Evolutionary conservation across 768 basidiomycete species (phyloP).

Genomic region (Amanita muscaria): DNA sequence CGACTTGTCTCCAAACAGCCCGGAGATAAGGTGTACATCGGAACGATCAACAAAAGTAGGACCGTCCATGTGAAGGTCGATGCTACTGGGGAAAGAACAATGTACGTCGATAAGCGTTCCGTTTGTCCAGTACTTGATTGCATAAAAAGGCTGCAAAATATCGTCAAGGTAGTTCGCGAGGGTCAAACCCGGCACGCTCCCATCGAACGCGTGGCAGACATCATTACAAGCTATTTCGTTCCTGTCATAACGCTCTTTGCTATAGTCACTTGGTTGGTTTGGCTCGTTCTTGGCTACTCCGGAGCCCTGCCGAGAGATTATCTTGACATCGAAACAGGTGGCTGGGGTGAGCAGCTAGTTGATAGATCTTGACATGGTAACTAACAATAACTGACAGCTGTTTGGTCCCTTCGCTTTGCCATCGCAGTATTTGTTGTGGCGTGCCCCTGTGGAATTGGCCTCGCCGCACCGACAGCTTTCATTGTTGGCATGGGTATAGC

Average conservation of each 20-base stretch:
- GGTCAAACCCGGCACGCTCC: slow-evolving; percentile 68
- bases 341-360: slow-evolving; percentile 46
- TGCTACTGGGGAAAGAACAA: slow-evolving; percentile 56
- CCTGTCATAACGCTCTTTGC: slow-evolving; percentile 70
- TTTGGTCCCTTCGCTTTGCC: slow-evolving; percentile 76
- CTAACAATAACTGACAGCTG: slow-evolving; percentile 27
- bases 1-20: slow-evolving; percentile 45
- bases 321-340: slow-evolving; percentile 44
- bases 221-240: slow-evolving; percentile 71
- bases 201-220: slow-evolving; percentile 72
- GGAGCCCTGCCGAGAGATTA: slow-evolving; percentile 46
- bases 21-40: slow-evolving; percentile 65
- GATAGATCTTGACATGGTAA: not conserved
- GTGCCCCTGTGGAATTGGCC: slow-evolving; percentile 80
- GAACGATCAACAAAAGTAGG: slow-evolving; percentile 63
- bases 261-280: slow-evolving; percentile 62
- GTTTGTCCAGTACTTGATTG: not conserved
- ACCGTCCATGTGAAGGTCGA: slow-evolving; percentile 56
- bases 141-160: slow-evolving; percentile 55
- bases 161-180: slow-evolving; percentile 69
- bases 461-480: slow-evolving; percentile 81
- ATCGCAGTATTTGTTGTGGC: slow-evolving; percentile 80
- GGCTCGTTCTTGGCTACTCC: slow-evolving; percentile 57
- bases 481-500: slow-evolving; percentile 78
- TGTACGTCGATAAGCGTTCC: slow-evolving; percentile 32